These are phyloP conservation scores for Suillus lakei DNA, from an alignment of 768 basidiomycete species.

Conservation along the genomic window DNA sequence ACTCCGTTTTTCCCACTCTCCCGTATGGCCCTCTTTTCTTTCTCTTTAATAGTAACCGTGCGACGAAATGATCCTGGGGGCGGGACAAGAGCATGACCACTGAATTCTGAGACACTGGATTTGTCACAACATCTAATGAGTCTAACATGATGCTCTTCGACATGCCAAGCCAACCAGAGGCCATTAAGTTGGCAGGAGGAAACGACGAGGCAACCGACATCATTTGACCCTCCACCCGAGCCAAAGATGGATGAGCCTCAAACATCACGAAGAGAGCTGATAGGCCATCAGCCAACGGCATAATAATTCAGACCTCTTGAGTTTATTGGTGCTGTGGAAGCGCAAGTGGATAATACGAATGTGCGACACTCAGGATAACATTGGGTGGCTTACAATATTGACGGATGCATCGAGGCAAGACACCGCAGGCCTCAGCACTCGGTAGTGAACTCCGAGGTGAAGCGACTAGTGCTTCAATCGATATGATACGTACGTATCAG, in stretches of 20 bases:
- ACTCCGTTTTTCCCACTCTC: not conserved
- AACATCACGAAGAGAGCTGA: not conserved
- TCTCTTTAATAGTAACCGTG: constrained; percentile 23
- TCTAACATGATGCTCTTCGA: not conserved
- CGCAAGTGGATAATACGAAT: not conserved
- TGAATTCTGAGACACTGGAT: not conserved
- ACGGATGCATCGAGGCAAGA: not conserved
- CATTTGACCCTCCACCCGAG: not conserved
- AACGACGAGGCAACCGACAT: not conserved
- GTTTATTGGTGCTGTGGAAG: not conserved
- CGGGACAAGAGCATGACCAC: constrained; percentile 7
- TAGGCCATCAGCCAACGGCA: not conserved
- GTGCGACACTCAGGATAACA: not conserved
- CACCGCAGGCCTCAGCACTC: not conserved
- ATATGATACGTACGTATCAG: not conserved
- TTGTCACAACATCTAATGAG: not conserved
- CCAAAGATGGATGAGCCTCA: not conserved
- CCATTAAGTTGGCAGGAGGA: not conserved
- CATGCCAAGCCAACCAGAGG: not conserved
- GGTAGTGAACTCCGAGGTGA: not conserved
- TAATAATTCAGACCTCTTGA: not conserved
- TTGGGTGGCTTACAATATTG: not conserved
- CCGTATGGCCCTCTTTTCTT: not conserved
- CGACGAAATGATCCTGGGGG: constrained; percentile 26
- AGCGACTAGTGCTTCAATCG: not conserved